These are phyloP conservation scores for Paramecium biaurelia DNA, from an alignment of 73 alveolate species.

Conservation along the genomic window DNA sequence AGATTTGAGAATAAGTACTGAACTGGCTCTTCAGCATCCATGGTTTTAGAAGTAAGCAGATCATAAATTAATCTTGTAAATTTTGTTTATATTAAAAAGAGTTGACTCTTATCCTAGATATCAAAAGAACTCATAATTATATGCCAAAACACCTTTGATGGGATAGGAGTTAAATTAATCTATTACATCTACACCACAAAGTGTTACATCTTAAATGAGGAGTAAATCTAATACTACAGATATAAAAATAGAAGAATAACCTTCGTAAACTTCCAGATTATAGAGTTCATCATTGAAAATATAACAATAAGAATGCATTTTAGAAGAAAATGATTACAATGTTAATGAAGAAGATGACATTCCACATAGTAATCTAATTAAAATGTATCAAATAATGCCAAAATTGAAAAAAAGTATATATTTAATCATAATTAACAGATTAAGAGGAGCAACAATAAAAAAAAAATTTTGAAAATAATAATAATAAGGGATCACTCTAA, in stretches of 20 bases:
- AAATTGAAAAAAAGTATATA: neutral
- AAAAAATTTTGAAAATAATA: neutral
- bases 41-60: conserved; percentile 32
- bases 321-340: conserved; percentile 24
- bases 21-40: conserved; percentile 48
- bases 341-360: conserved; percentile 9
- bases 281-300: neutral
- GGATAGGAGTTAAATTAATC: neutral
- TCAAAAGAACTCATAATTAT: neutral
- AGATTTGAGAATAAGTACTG: neutral
- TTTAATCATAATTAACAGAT: neutral
- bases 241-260: neutral
- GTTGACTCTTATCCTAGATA: neutral
- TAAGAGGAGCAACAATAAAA: neutral
- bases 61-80: neutral
- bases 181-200: neutral
- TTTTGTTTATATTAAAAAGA: neutral
- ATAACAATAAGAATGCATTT: neutral
- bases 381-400: neutral
- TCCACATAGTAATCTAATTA: conserved; percentile 19
- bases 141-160: conserved; percentile 36
- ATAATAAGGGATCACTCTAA: neutral
- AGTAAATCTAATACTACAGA: conserved; percentile 23
- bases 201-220: conserved; percentile 16
- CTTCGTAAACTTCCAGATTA: neutral